Percentiles rank a stretch among this genome's conserved stretches.
These are phyloP conservation scores for Pythium grandisporangium DNA, from an alignment of 352 stramenopile genomes.

Conservation along the genomic window DNA sequence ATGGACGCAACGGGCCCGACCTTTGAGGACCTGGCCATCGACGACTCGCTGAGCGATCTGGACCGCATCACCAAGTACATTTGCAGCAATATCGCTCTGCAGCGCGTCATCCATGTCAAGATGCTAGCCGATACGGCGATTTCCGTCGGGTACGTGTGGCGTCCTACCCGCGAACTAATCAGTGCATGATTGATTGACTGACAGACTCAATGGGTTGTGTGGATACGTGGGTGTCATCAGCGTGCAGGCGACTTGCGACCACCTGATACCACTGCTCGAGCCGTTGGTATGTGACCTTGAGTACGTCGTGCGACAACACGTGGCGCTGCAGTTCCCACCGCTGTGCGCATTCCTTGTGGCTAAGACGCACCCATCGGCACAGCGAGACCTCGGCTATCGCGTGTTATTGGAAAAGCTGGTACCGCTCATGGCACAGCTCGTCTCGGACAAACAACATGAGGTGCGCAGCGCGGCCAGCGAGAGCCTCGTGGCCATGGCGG, in stretches of 20 bases:
- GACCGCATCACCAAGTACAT: constrained; percentile 94
- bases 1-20: constrained; percentile 57
- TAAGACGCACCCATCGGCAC: constrained; percentile 16
- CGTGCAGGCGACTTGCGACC: constrained; percentile 72
- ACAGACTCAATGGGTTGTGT: not conserved
- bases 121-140: constrained; percentile 89
- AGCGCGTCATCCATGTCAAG: constrained; percentile 96
- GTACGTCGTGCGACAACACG: constrained; percentile 92
- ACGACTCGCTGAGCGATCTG: constrained; percentile 94
- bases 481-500: constrained; percentile 81
- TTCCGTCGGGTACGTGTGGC: constrained; percentile 37
- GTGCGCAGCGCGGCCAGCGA: constrained; percentile 83
- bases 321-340: constrained; percentile 86
- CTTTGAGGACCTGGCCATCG: constrained; percentile 98
- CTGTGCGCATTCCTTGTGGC: constrained; percentile 64
- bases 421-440: constrained; percentile 55
- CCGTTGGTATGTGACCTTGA: constrained; percentile 85
- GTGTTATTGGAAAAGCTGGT: constrained; percentile 77
- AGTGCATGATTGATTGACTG: too few species aligned
- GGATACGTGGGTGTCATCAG: constrained; percentile 16
- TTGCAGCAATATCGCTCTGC: constrained; percentile 93
- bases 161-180: too few species aligned
- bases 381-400: constrained; percentile 57
- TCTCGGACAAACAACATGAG: constrained; percentile 84
- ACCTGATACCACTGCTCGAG: constrained; percentile 87